A percentile compares a stretch with the other conserved stretches of the same genome.
These are phyloP conservation scores for Leishmania braziliensis DNA, from an alignment of 208 protist species.

Conservation along the genomic window DNA sequence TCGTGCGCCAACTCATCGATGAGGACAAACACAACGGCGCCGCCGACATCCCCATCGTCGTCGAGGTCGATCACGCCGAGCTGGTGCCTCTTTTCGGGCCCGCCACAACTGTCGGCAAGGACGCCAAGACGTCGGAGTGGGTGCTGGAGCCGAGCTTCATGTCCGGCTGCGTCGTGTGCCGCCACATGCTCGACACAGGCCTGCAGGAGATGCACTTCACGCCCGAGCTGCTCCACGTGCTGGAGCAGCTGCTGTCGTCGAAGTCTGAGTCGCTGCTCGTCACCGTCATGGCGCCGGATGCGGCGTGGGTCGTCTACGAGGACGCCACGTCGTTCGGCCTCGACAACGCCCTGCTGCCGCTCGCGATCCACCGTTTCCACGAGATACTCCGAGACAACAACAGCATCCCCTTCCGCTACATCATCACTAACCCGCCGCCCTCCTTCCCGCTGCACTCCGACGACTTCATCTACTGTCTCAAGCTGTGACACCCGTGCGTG, in stretches of 20 bases:
- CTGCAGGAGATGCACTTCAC: constrained; percentile 44
- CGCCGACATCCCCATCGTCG: constrained; percentile 37
- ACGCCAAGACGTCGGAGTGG: constrained; percentile 31
- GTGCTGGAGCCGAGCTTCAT: constrained; percentile 45
- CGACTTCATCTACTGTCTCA: constrained; percentile 46
- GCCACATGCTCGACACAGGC: constrained; percentile 46
- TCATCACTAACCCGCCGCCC: constrained; percentile 45
- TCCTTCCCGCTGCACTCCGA: constrained; percentile 28
- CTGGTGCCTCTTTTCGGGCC: constrained; percentile 28
- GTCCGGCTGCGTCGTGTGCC: constrained; percentile 41
- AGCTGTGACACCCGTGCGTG: constrained; percentile 13
- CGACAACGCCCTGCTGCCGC: constrained; percentile 34
- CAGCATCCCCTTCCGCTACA: constrained; percentile 37
- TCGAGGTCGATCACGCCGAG: constrained; percentile 36
- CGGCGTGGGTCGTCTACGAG: constrained; percentile 26
- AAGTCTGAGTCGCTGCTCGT: constrained; percentile 33
- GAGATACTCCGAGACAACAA: constrained; percentile 17
- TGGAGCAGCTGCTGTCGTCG: constrained; percentile 38
- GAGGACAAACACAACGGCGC: constrained; percentile 19
- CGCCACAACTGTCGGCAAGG: constrained; percentile 16
- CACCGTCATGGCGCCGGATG: constrained; percentile 26
- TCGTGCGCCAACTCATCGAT: constrained; percentile 28
- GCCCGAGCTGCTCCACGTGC: constrained; percentile 32
- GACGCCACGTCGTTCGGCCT: constrained; percentile 33
- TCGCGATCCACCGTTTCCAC: constrained; percentile 40